A percentile compares a stretch with the other conserved stretches of the same genome.
These are phyloP conservation scores for Inga leiocalycina DNA, from an alignment of 306 rosid genomes.

Conservation along the genomic window DNA sequence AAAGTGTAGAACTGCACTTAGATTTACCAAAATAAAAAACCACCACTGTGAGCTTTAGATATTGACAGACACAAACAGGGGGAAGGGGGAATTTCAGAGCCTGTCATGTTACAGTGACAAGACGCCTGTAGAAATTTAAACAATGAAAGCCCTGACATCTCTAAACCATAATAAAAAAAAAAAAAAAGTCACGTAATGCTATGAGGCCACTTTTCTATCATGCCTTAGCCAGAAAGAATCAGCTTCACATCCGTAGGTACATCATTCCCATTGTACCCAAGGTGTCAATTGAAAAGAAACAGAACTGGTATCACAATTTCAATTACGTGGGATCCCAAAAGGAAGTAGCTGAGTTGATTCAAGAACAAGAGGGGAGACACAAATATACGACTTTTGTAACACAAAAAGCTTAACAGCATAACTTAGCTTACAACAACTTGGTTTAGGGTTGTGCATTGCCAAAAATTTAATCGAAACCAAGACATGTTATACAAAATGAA, in stretches of 20 bases:
- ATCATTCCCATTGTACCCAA: background rate
- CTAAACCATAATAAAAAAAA: background rate
- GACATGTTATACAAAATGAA: background rate
- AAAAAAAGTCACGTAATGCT: background rate
- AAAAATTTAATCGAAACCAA: background rate
- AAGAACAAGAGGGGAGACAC: constrained; percentile 20
- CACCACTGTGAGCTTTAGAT: constrained; percentile 19
- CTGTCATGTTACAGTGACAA: background rate
- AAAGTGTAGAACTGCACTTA: constrained; percentile 90
- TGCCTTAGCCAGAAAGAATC: background rate
- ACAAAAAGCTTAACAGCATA: background rate
- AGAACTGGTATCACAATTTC: constrained; percentile 5
- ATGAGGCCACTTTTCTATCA: background rate
- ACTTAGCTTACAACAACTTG: background rate
- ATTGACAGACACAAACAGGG: background rate
- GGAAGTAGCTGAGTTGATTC: constrained; percentile 10
- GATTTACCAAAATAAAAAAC: constrained; percentile 29
- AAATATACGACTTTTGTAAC: background rate
- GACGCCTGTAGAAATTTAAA: background rate
- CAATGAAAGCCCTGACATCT: background rate
- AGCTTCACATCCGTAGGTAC: background rate
- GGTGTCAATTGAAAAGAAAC: constrained; percentile 24
- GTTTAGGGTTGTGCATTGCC: background rate
- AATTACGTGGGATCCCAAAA: background rate
- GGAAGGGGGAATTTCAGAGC: background rate